Conservation (phyloP, 2,329 filamentous ascomycete species). For the Ceratocystis variospora region DNA sequence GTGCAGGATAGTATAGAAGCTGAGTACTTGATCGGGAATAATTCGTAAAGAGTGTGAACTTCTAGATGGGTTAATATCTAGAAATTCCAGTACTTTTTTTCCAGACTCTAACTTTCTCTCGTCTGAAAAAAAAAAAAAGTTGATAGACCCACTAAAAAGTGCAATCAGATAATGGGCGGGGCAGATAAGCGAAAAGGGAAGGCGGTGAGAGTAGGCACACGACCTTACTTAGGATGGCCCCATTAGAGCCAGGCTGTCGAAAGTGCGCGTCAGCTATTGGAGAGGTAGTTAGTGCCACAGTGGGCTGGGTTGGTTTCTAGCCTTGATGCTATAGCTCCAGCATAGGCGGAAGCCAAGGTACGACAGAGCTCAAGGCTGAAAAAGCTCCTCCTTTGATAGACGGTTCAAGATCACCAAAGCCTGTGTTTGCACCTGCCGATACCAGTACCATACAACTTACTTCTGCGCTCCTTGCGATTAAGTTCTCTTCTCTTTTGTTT, state of each 20-base stretch:
- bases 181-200: conserved; percentile 14
- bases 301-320: conserved; percentile 7
- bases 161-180: conserved; percentile 18
- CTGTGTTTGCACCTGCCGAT: background rate
- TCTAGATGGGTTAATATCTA: background rate
- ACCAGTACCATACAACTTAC: background rate
- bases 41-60: background rate
- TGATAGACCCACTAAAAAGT: conserved; percentile 19
- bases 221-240: conserved; percentile 11
- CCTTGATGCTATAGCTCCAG: conserved; percentile 14
- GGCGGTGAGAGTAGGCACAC: conserved; percentile 28
- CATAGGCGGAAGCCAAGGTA: conserved; percentile 16
- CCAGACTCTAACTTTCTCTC: conserved; percentile 14
- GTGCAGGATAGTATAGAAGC: background rate
- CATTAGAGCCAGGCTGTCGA: conserved; percentile 18
- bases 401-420: conserved; percentile 2
- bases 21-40: background rate
- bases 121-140: conserved; percentile 19
- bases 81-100: conserved; percentile 19
- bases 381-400: conserved; percentile 6
- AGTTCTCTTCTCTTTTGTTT: background rate
- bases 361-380: conserved; percentile 17
- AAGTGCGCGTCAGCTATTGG: conserved; percentile 16
- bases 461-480: background rate
- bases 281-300: conserved; percentile 8